phyloP scores from a whole-genome alignment of 441 rosid genomes.

The Erysimum pusillum region DNA sequence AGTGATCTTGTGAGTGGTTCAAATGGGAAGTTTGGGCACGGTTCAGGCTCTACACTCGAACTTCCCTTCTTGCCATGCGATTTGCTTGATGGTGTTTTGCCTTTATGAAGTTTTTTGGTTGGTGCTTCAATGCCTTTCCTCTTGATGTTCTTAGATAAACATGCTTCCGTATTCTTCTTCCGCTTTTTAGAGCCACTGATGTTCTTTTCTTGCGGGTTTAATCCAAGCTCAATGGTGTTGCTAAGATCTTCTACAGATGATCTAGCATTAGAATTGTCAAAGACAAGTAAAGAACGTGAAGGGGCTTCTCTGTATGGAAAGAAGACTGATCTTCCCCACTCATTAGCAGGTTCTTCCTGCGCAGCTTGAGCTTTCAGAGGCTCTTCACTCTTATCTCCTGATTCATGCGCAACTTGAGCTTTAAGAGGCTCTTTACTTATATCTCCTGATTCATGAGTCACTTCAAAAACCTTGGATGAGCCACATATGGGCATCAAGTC shows the following conservation, averaged over 20 bases:
- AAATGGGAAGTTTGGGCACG: conserved; percentile 60
- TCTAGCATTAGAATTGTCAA: conserved; percentile 28
- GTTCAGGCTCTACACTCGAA: conserved; percentile 47
- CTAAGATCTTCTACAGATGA: conserved; percentile 31
- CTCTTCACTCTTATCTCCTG: neutral
- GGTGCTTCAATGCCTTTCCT: conserved; percentile 28
- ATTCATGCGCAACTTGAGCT: conserved; percentile 27
- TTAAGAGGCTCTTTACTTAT: conserved; percentile 41
- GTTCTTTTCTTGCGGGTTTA: conserved; percentile 27
- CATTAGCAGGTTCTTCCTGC: conserved; percentile 33
- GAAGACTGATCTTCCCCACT: conserved; percentile 42
- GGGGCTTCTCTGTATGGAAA: conserved; percentile 35
- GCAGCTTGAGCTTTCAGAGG: neutral
- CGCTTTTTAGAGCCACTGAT: conserved; percentile 22
- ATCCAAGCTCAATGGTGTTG: conserved; percentile 26
- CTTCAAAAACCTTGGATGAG: conserved; percentile 36
- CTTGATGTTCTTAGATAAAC: conserved; percentile 35
- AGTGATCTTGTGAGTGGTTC: conserved; percentile 58
- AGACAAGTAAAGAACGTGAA: conserved; percentile 36
- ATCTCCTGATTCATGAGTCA: conserved; percentile 28
- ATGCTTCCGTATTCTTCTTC: conserved; percentile 1
- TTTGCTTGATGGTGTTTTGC: conserved; percentile 21
- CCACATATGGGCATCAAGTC: conserved; percentile 40
- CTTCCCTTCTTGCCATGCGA: conserved; percentile 14
- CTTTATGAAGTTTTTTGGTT: conserved; percentile 9